Evolutionary conservation across 768 basidiomycete species (phyloP).

Genomic region (Obba rivulosa): DNA sequence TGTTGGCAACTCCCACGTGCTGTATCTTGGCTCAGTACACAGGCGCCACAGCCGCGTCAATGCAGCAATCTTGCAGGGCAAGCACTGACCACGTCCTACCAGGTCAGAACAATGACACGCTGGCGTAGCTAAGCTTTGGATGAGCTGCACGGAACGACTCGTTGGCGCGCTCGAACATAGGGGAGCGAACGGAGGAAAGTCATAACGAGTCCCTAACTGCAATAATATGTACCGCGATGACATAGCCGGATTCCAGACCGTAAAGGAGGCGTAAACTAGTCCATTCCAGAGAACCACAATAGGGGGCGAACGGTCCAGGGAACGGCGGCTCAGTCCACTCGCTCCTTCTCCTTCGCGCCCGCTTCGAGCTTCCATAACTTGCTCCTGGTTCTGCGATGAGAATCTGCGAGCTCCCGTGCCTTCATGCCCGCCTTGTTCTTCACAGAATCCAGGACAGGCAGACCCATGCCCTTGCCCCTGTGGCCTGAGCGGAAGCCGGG

Average conservation of each 20-base stretch:
- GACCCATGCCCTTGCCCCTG: slow-evolving; percentile 67
- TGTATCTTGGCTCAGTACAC: slow-evolving; percentile 3
- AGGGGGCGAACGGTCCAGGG: no score
- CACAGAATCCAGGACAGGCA: slow-evolving; percentile 28
- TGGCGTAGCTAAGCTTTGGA: no score
- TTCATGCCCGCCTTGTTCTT: slow-evolving; percentile 31
- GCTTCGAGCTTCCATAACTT: slow-evolving; percentile 71
- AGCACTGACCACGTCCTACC: no score
- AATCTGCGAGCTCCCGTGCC: slow-evolving; percentile 28
- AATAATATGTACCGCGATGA: neutral
- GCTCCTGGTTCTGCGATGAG: slow-evolving; percentile 24
- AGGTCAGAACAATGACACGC: no score
- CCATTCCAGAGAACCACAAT: neutral
- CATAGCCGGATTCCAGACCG: neutral
- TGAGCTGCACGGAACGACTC: neutral
- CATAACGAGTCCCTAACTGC: no score
- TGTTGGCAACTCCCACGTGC: slow-evolving; percentile 14
- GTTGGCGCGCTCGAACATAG: neutral
- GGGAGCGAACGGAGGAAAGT: no score
- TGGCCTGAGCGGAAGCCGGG: slow-evolving; percentile 78
- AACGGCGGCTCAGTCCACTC: slow-evolving; percentile 50
- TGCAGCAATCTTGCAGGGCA: no score
- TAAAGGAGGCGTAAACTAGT: neutral
- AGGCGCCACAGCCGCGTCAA: no score
- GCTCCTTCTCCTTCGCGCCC: slow-evolving; percentile 79